phyloP scores from a whole-genome alignment of 2,329 filamentous ascomycete genomes.

The Simplicillium aogashimaense region DNA sequence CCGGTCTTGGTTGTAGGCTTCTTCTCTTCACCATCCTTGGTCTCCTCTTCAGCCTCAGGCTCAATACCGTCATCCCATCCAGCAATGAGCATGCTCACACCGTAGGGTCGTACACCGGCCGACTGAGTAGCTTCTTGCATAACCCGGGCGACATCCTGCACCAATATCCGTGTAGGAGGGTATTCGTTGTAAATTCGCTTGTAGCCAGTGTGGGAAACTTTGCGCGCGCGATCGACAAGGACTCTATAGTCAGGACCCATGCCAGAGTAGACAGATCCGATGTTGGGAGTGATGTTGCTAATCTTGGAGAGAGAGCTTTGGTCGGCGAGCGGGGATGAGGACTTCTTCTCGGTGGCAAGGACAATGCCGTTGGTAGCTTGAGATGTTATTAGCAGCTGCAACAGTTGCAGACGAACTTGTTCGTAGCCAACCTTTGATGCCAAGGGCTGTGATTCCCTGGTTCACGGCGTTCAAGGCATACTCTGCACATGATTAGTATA shows the following conservation, averaged over 20 bases:
- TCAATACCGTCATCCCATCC: slow-evolving; percentile 97
- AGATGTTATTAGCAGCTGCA: slow-evolving; percentile 9
- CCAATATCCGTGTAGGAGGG: slow-evolving; percentile 97
- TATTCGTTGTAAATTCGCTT: slow-evolving; percentile 99
- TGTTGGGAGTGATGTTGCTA: slow-evolving; percentile 95
- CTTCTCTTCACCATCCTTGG: slow-evolving; percentile 54
- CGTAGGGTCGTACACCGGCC: slow-evolving; percentile 92
- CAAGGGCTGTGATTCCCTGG: slow-evolving; percentile 94
- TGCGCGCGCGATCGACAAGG: slow-evolving; percentile 93
- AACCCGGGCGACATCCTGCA: slow-evolving; percentile 93
- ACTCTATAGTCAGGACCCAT: slow-evolving; percentile 99
- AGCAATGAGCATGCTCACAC: slow-evolving; percentile 88
- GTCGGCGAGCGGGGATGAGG: slow-evolving; percentile 93
- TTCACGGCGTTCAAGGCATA: slow-evolving; percentile 99
- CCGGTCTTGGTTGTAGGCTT: slow-evolving; percentile 79
- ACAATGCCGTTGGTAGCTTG: slow-evolving; percentile 97
- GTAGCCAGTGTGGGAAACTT: slow-evolving; percentile 96
- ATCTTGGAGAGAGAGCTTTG: slow-evolving; percentile 93
- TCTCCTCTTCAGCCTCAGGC: slow-evolving; percentile 64
- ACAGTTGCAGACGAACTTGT: slow-evolving; percentile 2
- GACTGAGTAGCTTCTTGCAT: slow-evolving; percentile 99
- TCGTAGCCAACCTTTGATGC: slow-evolving; percentile 77
- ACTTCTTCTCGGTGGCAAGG: slow-evolving; percentile 98
- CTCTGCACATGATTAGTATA: slow-evolving; percentile 45
- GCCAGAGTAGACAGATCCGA: slow-evolving; percentile 98